Base-by-base conservation (phyloP, 2,329 filamentous ascomycete genomes). In the Monilinia vaccinii-corymbosi region DNA sequence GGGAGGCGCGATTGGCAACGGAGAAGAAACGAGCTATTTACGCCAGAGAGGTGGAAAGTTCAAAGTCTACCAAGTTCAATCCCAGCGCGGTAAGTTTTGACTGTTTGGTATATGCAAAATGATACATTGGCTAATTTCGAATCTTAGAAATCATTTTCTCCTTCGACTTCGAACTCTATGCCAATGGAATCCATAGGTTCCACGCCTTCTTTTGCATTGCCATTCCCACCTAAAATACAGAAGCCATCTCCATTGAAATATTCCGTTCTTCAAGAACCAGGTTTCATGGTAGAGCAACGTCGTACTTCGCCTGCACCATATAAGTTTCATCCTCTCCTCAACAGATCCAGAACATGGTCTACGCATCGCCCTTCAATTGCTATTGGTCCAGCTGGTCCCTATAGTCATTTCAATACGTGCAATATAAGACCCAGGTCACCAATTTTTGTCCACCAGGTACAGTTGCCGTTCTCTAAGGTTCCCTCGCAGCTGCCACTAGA, bases 21-120 rank as follows among this genome's bases (percentile, higher is more conserved):
- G 31, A 59, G 10, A 52, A 59, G 16, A 23, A 53, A 18, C 38
- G 9, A 32, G 13, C 25, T 23, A 11, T 18, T 32, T 21, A 28
- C 8, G 1, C 5, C 13, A 23, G 32, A 23, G 51, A 18, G 13
- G 18, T 9, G n/a, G 38, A 44, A 18, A n/a, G 4, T 34, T 11
- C 14, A 9, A 59, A 45, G n/a, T 13, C 48, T 46, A 44, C 23
- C 10, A 59, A 38, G 56, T 53, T 59, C n/a, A 53, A 59, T 31
- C 56, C 56, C 13, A 42, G 13, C 11, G 56, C 56, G 4, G 56
- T 59, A 59, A 53, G 48, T 45, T 38, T 50, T 16, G 14, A 42
- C 32, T 13, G 36, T 1, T 44, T 16, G n/a, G 21, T 16, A 45
- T 25, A 2, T 40, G 18, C 25, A 5, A 16, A 32, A 9, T 11